phyloP scores from a whole-genome alignment of 139 green algal genomes.

The Dunaliella sp. region DNA sequence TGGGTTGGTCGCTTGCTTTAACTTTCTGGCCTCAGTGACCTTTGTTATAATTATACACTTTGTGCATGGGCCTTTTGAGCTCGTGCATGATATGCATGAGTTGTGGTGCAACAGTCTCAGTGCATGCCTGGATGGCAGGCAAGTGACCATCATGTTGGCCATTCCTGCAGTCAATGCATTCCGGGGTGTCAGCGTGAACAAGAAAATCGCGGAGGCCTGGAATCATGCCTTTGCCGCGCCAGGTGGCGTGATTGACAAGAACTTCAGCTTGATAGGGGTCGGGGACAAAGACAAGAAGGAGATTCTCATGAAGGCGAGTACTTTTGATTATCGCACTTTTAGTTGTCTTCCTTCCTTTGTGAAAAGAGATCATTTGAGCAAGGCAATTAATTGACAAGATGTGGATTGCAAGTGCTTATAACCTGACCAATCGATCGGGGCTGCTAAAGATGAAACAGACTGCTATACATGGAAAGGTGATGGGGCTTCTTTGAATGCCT shows the following conservation, averaged over 20 bases:
- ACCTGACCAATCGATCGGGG: background rate
- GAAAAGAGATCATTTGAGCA: background rate
- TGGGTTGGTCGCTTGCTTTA: no score
- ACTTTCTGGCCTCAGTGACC: no score
- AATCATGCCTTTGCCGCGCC: background rate
- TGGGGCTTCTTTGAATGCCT: no score
- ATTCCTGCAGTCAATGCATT: constrained; percentile 4
- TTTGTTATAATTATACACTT: background rate
- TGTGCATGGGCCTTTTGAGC: background rate
- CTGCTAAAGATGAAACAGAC: no score
- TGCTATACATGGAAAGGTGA: no score
- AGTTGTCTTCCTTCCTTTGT: background rate
- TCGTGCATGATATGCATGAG: background rate
- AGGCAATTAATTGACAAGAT: background rate
- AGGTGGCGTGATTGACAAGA: constrained; percentile 15
- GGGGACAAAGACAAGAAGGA: constrained; percentile 3
- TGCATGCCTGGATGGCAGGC: background rate
- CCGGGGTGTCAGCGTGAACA: background rate
- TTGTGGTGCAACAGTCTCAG: background rate
- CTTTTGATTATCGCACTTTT: background rate
- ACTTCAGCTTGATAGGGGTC: constrained; percentile 14
- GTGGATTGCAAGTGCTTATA: background rate
- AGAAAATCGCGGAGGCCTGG: background rate
- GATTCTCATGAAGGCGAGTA: constrained; percentile 6
- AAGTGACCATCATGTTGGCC: no score